Evolutionary conservation across 2,329 filamentous ascomycete genomes (phyloP).

Genomic region (Aureobasidium sp.): DNA sequence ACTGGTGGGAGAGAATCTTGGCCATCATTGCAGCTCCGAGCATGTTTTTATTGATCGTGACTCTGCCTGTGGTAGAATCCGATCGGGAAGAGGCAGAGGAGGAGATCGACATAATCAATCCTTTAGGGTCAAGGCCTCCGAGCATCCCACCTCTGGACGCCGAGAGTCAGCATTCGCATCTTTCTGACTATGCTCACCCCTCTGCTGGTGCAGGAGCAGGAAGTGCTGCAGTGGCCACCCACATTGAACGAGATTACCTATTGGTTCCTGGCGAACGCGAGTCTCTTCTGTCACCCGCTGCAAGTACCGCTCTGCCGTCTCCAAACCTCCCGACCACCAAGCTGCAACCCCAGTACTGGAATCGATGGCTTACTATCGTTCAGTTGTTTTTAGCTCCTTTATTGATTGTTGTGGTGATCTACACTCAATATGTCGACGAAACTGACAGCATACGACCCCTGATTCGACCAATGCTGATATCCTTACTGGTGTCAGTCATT

Average conservation of each 20-base stretch:
- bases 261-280: conserved; percentile 8
- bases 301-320: background rate
- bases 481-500: conserved; percentile 50
- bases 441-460: background rate
- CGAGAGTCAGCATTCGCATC: background rate
- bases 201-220: background rate
- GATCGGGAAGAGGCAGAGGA: conserved; percentile 42
- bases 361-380: conserved; percentile 77
- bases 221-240: conserved; percentile 14
- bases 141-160: background rate
- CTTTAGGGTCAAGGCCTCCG: background rate
- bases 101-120: background rate
- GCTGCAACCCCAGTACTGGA: conserved; percentile 56
- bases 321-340: background rate
- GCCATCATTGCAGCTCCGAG: conserved; percentile 80
- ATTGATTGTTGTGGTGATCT: conserved; percentile 66
- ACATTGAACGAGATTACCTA: conserved; percentile 14
- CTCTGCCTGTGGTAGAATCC: conserved; percentile 80
- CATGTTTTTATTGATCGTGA: conserved; percentile 82
- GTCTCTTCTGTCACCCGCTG: background rate
- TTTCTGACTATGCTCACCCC: background rate
- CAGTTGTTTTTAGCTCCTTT: conserved; percentile 83
- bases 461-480: conserved; percentile 31
- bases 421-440: conserved; percentile 25
- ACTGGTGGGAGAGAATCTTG: conserved; percentile 73